Base-by-base conservation (phyloP, 2,329 filamentous ascomycete species). In the Exophiala lecanii-corni region DNA sequence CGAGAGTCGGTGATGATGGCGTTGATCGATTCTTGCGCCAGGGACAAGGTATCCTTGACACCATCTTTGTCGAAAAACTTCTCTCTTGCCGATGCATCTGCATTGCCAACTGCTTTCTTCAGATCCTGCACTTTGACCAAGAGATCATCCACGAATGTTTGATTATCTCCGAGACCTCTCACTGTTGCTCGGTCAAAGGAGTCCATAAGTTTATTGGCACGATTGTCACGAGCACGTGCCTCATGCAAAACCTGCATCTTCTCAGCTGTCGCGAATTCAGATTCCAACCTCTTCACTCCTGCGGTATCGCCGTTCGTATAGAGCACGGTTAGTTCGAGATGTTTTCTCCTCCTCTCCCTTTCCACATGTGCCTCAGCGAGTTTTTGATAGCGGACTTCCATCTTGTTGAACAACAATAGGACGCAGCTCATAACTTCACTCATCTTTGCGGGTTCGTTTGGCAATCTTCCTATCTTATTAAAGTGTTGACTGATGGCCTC, bases 321-420 rank as follows among this genome's bases (percentile, higher is more conserved):
- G 39, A 73, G 21, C 70, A 66, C 16, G 69, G 73, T 44, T 70
- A 68, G 37, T 50, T 78, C 73, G 0, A 74, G 72, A 52, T 69
- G 72, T 59, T 77, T 78, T 39, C 75, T 70, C 12, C 73, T 65
- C 34, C 67, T 68, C 54, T 78, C 75, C 30, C 74, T 70, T 49
- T 78, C 74, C 13, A 75, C 57, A 4, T 74, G 67, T 25, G 72
- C 67, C 20, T 70, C 64, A 2, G 71, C 66, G 9, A 73, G 64
- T 45, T 71, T 70, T 12, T 69, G 69, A 49, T 76, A 70, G 2
- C 71, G 66, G 17, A 63, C 56, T 53, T 78, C 72, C 10, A 76
- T 64, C 44, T 68, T 68, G 10, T 60, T 58, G 51, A 75, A 69
- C 4, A 76, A 57, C 1, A 63, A 58, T 17, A 71, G 66, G 12